These are phyloP conservation scores for Scheffersomyces lignosus DNA, from an alignment of 805 yeast species.

Conservation along the genomic window DNA sequence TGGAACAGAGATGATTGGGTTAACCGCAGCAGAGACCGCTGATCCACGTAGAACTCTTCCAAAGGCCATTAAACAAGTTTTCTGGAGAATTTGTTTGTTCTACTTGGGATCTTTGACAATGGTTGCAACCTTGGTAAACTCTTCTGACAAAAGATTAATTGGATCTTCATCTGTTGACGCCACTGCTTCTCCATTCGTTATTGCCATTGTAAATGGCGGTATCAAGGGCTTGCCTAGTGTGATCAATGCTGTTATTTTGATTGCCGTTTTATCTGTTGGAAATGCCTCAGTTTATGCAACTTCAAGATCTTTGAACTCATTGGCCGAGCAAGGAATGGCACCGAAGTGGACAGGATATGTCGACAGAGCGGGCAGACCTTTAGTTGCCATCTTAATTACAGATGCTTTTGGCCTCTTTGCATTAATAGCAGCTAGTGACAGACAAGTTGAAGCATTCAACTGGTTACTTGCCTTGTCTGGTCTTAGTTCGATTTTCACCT, in stretches of 20 bases:
- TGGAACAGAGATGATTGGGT: slow-evolving; percentile 41
- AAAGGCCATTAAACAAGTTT: slow-evolving; percentile 40
- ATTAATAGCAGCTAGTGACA: slow-evolving; percentile 53
- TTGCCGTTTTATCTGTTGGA: slow-evolving; percentile 71
- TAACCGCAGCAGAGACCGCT: slow-evolving; percentile 40
- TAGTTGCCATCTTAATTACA: slow-evolving; percentile 52
- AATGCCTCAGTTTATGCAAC: slow-evolving; percentile 68
- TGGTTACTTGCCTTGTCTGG: slow-evolving; percentile 71
- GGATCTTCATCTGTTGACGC: slow-evolving; percentile 53
- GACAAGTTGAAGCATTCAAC: slow-evolving; percentile 55
- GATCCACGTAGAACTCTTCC: slow-evolving; percentile 38
- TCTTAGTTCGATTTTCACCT: slow-evolving; percentile 59
- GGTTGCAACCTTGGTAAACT: slow-evolving; percentile 24
- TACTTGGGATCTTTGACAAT: slow-evolving; percentile 28
- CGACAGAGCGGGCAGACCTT: slow-evolving; percentile 67
- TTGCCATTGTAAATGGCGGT: slow-evolving; percentile 65
- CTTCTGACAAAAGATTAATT: slow-evolving; percentile 25
- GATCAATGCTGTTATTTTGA: slow-evolving; percentile 64
- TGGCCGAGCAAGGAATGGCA: slow-evolving; percentile 63
- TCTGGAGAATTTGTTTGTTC: slow-evolving; percentile 40
- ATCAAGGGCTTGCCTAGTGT: slow-evolving; percentile 62
- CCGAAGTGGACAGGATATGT: slow-evolving; percentile 59
- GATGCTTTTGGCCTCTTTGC: slow-evolving; percentile 59
- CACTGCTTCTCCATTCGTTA: slow-evolving; percentile 74
- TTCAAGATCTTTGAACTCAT: slow-evolving; percentile 63